These are phyloP conservation scores for Asterochloris erici DNA, from an alignment of 139 green algal genomes.

Conservation along the genomic window DNA sequence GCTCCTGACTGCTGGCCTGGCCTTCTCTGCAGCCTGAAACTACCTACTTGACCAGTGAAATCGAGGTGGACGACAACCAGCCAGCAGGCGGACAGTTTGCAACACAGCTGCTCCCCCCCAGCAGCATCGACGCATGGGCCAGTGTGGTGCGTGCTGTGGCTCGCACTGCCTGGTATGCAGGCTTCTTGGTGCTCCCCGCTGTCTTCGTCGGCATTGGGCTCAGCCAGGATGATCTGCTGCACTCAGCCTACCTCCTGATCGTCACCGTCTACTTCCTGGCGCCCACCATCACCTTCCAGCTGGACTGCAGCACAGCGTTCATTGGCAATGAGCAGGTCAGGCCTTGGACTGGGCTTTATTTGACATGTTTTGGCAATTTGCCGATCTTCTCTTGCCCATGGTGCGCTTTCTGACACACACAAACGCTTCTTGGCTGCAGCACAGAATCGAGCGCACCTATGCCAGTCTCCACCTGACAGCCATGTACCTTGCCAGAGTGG, in stretches of 20 bases:
- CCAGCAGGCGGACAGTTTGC: background rate
- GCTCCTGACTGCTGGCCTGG: background rate
- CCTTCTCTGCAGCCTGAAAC: background rate
- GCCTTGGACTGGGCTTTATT: background rate
- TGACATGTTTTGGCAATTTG: background rate
- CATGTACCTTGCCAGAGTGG: slow-evolving; percentile 12
- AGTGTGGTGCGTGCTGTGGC: background rate
- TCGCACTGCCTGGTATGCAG: slow-evolving; percentile 15
- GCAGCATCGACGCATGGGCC: background rate
- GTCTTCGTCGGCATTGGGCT: slow-evolving; percentile 25
- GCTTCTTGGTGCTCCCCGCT: slow-evolving; percentile 24
- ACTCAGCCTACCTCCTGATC: slow-evolving; percentile 28
- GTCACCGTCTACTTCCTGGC: slow-evolving; percentile 18
- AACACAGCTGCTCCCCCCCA: background rate
- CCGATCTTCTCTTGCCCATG: background rate
- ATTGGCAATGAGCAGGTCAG: background rate
- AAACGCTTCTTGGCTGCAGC: slow-evolving; percentile 5
- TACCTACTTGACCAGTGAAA: background rate
- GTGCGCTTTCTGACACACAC: background rate
- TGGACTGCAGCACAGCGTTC: background rate
- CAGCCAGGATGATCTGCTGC: slow-evolving; percentile 16
- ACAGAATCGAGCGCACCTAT: slow-evolving; percentile 22
- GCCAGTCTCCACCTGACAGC: slow-evolving; percentile 25
- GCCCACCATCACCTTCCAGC: slow-evolving; percentile 19
- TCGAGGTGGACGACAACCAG: background rate